phyloP scores from a whole-genome alignment of 345 rosid genomes.

The Populus pruinosa region DNA sequence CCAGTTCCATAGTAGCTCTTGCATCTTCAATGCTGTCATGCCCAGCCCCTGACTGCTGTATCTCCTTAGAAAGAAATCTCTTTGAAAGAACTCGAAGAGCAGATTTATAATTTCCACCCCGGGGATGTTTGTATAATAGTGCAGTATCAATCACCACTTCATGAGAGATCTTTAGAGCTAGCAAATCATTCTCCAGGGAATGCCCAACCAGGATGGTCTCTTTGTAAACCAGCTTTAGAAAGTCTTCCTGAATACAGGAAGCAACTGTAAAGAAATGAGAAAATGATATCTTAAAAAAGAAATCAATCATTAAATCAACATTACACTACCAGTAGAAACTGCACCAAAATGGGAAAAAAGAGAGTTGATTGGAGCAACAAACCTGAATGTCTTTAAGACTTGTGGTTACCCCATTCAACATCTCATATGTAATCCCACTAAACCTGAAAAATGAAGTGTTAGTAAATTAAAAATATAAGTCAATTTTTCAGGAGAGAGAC shows the following conservation, averaged over 20 bases:
- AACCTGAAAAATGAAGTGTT: constrained; percentile 46
- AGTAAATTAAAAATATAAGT: neutral
- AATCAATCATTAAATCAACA: neutral
- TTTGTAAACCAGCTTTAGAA: constrained; percentile 67
- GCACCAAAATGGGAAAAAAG: neutral
- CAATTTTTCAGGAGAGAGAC: neutral
- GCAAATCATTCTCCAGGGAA: constrained; percentile 91
- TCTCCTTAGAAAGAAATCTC: constrained; percentile 77
- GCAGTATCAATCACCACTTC: constrained; percentile 89
- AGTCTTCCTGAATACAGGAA: constrained; percentile 66
- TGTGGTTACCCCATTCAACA: constrained; percentile 78
- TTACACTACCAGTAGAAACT: neutral
- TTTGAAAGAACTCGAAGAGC: constrained; percentile 81
- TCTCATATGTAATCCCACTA: constrained; percentile 84
- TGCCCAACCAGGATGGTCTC: constrained; percentile 92
- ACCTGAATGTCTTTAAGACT: constrained; percentile 87
- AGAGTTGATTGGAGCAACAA: neutral
- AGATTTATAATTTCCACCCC: constrained; percentile 66
- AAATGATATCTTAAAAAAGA: neutral
- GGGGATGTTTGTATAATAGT: constrained; percentile 75
- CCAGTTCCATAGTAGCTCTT: constrained; percentile 82
- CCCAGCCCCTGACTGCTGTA: constrained; percentile 72
- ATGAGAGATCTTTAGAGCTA: constrained; percentile 82
- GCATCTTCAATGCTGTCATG: constrained; percentile 97
- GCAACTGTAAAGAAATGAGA: constrained; percentile 22